phyloP scores from a whole-genome alignment of 176 grass and related monocot species.

The Poa pratensis region DNA sequence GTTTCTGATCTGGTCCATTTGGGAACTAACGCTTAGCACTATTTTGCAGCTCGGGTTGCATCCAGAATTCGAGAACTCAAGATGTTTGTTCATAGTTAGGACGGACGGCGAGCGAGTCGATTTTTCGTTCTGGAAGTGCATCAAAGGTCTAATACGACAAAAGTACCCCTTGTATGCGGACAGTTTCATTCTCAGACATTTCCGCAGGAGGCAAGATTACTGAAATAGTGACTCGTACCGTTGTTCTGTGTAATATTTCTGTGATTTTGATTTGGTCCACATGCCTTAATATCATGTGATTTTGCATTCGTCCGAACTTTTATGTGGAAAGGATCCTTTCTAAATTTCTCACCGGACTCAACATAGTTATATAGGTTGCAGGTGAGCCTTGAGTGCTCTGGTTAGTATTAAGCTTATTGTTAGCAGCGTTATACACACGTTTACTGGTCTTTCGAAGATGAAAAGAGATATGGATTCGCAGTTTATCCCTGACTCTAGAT shows the following conservation, averaged over 20 bases:
- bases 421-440: not conserved
- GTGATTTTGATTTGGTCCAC: slow-evolving; percentile 35
- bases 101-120: slow-evolving; percentile 71
- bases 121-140: slow-evolving; percentile 99
- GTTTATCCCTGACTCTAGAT: not conserved
- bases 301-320: slow-evolving; percentile 29
- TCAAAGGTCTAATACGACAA: slow-evolving; percentile 89
- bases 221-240: not conserved
- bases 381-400: slow-evolving; percentile 1
- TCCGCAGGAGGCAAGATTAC: slow-evolving; percentile 75
- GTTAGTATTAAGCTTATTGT: not conserved
- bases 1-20: not conserved
- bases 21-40: slow-evolving; percentile 12
- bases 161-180: slow-evolving; percentile 94
- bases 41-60: slow-evolving; percentile 83
- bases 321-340: not conserved
- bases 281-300: slow-evolving; percentile 28
- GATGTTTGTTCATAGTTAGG: slow-evolving; percentile 87
- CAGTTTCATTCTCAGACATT: slow-evolving; percentile 90
- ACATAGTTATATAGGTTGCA: not conserved
- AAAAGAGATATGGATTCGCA: not conserved
- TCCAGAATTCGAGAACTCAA: slow-evolving; percentile 78
- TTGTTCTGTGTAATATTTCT: slow-evolving; percentile 41
- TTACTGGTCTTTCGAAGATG: not conserved
- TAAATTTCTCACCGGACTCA: not conserved